Evolutionary conservation across 306 rosid genomes (phyloP), one percentile per base, ranked within the genome.

Genomic region (Biancaea sappan): DNA sequence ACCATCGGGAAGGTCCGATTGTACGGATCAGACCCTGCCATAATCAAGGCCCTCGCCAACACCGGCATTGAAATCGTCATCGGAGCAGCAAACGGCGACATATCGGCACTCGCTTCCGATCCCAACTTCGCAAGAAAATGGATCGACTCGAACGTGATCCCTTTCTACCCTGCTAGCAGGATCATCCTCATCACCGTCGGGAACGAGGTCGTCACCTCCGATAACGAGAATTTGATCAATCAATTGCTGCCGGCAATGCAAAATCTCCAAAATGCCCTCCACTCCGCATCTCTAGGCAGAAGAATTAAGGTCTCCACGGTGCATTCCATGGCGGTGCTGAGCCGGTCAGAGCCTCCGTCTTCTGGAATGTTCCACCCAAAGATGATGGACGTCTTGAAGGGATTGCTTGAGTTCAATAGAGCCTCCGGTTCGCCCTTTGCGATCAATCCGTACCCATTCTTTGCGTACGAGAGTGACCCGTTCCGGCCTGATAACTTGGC

Each of bases 401-500:
- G 80, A 18, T 77, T 95, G 44, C 70, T 95, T 53, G 83, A 58
- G 80, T 95, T 95, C 70, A 86, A 88, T 51, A 87, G 76, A 6
- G 97, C 82, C 26, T 90, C 93, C 2, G 90, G 87, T 47, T 92
- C 97, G 3, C 97, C 99, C 12, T 95, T 95, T 50, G 84, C 91
- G 3, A 95, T 95, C 56, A 95, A 95, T 46, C 99, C 99, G 10
- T 95, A 95, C 84, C 98, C 99, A 0, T 95, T 86, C 69, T 95
- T 95, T 56, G 99, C 99, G 0, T 95, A 90, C 81, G 80, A 81
- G 70, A 59, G 79, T 51, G 99, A 95, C 67, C 84, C 98, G 0
- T 16, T 16, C 13, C 80, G 98, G 66, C 85, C 97, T 2, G 97
- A 95, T 77, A 95, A 90, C 24, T 77, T 95, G 46, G 97, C 92